A percentile compares a stretch with the other conserved stretches of the same genome.
Conservation (phyloP, 2,329 filamentous ascomycete genomes). For the Diaporthe ampelina region DNA sequence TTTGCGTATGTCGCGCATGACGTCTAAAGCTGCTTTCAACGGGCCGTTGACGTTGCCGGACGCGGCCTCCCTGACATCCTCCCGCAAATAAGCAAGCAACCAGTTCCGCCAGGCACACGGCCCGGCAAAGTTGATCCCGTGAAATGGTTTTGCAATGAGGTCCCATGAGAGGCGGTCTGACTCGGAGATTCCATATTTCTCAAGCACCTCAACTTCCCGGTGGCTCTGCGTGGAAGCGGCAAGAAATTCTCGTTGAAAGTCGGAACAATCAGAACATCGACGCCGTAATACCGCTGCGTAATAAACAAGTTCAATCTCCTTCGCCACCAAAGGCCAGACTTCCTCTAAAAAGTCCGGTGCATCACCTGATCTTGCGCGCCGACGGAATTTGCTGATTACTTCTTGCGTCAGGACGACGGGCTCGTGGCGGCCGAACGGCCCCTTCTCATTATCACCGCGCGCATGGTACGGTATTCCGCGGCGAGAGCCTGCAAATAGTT, state of each 20-base stretch:
- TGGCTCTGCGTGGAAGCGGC: no score
- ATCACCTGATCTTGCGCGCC: not conserved
- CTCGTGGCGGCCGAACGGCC: not conserved
- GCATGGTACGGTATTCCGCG: conserved; percentile 7
- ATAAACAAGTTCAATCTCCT: conserved; percentile 3
- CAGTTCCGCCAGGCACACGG: not conserved
- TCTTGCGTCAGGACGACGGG: not conserved
- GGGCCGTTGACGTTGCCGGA: conserved; percentile 3
- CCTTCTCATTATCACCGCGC: conserved; percentile 11
- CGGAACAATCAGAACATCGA: not conserved
- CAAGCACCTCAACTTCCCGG: not conserved
- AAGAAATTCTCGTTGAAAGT: conserved; percentile 8
- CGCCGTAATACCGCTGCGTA: not conserved
- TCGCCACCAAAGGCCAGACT: conserved; percentile 1
- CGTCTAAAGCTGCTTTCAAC: conserved; percentile 8
- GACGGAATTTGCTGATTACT: not conserved
- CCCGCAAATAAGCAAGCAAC: conserved; percentile 5
- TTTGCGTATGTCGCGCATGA: conserved; percentile 22
- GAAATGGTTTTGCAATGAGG: not conserved
- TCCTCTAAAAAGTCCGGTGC: not conserved
- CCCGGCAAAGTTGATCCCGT: not conserved
- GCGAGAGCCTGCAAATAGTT: conserved; percentile 5
- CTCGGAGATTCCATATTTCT: not conserved
- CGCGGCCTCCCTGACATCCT: not conserved
- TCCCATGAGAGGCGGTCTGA: not conserved